Evolutionary conservation across 2,329 filamentous ascomycete genomes (phyloP), one percentile per base, ranked within the genome.

Genomic region (Exophiala bonariae): DNA sequence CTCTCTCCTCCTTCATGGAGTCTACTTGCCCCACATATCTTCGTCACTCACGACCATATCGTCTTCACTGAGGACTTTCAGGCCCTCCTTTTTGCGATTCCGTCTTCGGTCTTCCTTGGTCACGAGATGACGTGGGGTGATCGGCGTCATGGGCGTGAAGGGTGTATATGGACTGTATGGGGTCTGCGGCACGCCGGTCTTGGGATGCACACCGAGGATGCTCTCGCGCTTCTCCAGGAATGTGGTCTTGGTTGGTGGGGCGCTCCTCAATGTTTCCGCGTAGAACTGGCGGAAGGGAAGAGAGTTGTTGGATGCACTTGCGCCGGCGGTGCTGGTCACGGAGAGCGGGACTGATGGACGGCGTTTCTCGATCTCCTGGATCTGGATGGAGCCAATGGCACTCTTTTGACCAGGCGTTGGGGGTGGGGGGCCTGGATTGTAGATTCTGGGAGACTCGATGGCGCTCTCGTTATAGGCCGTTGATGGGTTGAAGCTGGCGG

Each of bases 391-490:
- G 20, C 22, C 28, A 5, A 18, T 18, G 6, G 48, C 41, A 28
- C 45, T 39, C 31, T 56, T 62, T 36, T 63, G 57, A 10, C 58
- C 49, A 4, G 78, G 77, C 3, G 75, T 74, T 5, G 71, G 71
- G n/a, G 80, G 79, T 2, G 79, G 77, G 6, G 75, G 72, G 2
- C 76, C 74, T 1, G 77, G 77, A 37, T 74, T 74, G 63, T 81
- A 81, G 53, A 75, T 67, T 33, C 78, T 71, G 7, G 80, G 80
- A 2, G 78, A 80, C 3, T 83, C 67, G 1, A 80, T 76, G n/a
- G 77, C 72, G n/a, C 68, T 72, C 17, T 74, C 72, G 11, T 71
- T 65, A 50, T 76, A 75, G 38, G 74, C 67, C 3, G 67, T 64
- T 19, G 65, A 64, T 0, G 69, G 65, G 48, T 68, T 68, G 18